phyloP scores from a whole-genome alignment of 495 filamentous ascomycete species.

The Penicillium malachiteum region DNA sequence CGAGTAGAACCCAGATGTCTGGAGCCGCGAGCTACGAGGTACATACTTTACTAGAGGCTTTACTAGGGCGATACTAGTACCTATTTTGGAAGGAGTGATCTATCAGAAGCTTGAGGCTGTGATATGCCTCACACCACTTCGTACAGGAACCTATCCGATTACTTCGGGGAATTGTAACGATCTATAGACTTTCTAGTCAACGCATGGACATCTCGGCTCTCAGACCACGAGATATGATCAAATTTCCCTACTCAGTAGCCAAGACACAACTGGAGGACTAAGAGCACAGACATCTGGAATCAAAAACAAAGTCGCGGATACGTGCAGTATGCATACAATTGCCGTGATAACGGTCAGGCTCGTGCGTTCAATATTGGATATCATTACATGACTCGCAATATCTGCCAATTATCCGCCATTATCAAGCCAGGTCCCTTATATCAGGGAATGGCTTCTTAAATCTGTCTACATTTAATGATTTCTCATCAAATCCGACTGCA shows the following conservation, averaged over 20 bases:
- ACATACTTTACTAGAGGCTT: not conserved
- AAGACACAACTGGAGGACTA: not conserved
- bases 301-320: constrained; percentile 15
- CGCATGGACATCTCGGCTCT: not conserved
- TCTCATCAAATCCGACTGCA: not conserved
- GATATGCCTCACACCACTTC: not conserved
- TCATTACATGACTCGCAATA: too few relatives aligned
- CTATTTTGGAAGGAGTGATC: not conserved
- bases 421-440: too few relatives aligned
- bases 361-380: too few relatives aligned
- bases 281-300: constrained; percentile 1
- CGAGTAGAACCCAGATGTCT: not conserved
- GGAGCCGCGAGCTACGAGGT: not conserved
- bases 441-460: too few relatives aligned
- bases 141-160: not conserved
- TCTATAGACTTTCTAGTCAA: not conserved
- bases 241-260: not conserved
- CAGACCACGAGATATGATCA: too few relatives aligned
- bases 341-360: not conserved
- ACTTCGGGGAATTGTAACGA: not conserved
- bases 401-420: too few relatives aligned
- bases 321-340: constrained; percentile 7
- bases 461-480: too few relatives aligned
- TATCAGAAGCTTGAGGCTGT: not conserved
- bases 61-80: not conserved